Base-by-base conservation (phyloP, 805 yeast species). In the Limtongia smithiae region DNA sequence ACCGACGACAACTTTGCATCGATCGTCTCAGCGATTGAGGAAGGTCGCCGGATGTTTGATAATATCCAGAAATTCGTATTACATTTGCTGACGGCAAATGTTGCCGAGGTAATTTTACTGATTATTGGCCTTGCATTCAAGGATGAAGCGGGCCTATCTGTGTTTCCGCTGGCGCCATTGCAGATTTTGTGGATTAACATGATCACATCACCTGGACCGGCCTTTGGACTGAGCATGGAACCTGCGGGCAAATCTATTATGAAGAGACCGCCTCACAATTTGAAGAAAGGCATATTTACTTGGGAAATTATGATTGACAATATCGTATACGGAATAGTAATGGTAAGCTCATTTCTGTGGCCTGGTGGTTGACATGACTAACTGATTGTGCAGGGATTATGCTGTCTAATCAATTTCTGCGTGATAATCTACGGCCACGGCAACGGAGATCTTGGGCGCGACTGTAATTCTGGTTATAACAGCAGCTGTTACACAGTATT, bases 1-100 rank as follows among this genome's bases (percentile, higher is more conserved):
- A 75, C 83, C 20, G 91, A 84, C 64, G 82, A 85, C 69, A 84
- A 84, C 65, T 84, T 84, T 67, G 85, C 90, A 3, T 82, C 90
- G 15, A 84, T 84, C 62, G 73, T 83, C 47, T 80, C 81, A 65
- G 91, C 88, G 12, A 77, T 84, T 49, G 88, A 83, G 64, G 91
- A 84, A 68, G 91, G 91, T 31, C 73, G 91, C 60, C 72, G 90
- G 59, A 84, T 84, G 89, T 75, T 84, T 42, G 80, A 80, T 46
- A 84, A 84, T 60, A 84, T 84, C 59, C 88, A 83, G 66, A 84
- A 84, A 65, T 84, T 84, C 63, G 86, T 83, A 21, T 72, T 83
- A 46, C 91, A 84, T 65, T 69, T 84, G 57, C 71, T 84, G 30
- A 84, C 86, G 6, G 82, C 81, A 56, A 84, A 84, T 63, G 85